A percentile compares a stretch with the other conserved stretches of the same genome.
Evolutionary conservation across 139 green algal species (phyloP).

Genomic region (Coccomyxa sp.): DNA sequence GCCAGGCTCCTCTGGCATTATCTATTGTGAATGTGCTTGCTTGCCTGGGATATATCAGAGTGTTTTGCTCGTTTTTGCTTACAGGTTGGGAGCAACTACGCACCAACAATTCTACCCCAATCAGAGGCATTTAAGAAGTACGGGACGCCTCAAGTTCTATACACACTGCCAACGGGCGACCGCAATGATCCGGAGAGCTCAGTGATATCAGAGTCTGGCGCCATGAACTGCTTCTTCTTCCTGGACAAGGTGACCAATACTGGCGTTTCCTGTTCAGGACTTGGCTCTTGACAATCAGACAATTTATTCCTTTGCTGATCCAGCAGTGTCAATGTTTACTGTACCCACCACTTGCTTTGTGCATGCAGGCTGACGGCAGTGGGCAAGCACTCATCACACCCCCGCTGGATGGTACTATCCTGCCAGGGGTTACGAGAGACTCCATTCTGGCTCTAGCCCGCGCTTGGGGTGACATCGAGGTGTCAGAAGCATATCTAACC

Average conservation of each 20-base stretch:
- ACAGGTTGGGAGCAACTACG: slow-evolving; percentile 69
- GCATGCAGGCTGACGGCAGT: slow-evolving; percentile 15
- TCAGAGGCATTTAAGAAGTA: slow-evolving; percentile 16
- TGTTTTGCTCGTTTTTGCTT: no score
- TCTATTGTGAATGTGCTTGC: no score
- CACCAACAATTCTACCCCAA: slow-evolving; percentile 66
- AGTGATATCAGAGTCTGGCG: slow-evolving; percentile 58
- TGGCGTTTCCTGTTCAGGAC: background rate
- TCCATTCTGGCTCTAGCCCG: slow-evolving; percentile 58
- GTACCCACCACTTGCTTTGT: background rate
- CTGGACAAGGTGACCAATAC: slow-evolving; percentile 29
- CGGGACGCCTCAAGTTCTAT: slow-evolving; percentile 24
- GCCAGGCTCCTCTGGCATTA: background rate
- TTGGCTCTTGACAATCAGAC: background rate
- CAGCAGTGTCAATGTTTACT: background rate
- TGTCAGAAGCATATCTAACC: slow-evolving; percentile 45
- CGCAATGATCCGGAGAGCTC: slow-evolving; percentile 19
- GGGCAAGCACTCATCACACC: slow-evolving; percentile 69
- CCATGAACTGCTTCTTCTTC: slow-evolving; percentile 89
- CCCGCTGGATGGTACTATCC: slow-evolving; percentile 69
- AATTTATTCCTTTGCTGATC: background rate
- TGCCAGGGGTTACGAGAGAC: slow-evolving; percentile 76
- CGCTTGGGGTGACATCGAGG: slow-evolving; percentile 51
- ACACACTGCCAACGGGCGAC: slow-evolving; percentile 4
- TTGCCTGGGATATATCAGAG: no score